phyloP scores from a whole-genome alignment of 2,329 filamentous ascomycete species.

The Colletotrichum theobromicola region DNA sequence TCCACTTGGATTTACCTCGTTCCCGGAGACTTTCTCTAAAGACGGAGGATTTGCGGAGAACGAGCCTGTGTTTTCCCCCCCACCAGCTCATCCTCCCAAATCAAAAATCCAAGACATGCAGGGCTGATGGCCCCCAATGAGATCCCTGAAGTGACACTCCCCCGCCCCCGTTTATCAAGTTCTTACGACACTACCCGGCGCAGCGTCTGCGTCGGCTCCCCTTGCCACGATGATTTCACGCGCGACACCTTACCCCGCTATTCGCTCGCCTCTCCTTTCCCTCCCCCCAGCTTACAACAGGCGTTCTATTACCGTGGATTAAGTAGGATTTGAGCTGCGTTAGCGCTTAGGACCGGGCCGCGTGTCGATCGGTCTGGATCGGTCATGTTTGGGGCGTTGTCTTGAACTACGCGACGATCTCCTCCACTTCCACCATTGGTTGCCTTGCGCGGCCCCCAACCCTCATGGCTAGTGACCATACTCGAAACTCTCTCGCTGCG shows the following conservation, averaged over 20 bases:
- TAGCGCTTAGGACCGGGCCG: constrained; percentile 2
- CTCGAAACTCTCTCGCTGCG: neutral
- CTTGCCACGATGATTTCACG: neutral
- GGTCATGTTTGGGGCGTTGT: neutral
- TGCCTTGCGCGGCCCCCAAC: neutral
- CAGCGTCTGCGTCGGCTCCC: neutral
- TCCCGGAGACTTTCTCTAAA: neutral
- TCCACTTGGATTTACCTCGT: neutral
- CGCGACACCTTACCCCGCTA: neutral
- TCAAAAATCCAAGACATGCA: neutral
- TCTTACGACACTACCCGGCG: neutral
- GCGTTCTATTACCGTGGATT: neutral
- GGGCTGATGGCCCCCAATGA: neutral
- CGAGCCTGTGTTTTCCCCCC: neutral
- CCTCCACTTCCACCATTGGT: neutral
- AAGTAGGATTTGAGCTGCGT: neutral
- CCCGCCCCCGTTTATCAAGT: neutral
- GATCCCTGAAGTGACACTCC: neutral
- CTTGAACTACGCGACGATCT: neutral
- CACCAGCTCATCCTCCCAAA: neutral
- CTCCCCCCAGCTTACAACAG: neutral
- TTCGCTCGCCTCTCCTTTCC: neutral
- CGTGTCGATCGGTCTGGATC: neutral
- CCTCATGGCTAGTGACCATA: neutral
- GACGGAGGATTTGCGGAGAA: neutral